phyloP scores from a whole-genome alignment of 345 rosid species.

The Triadica sebifera region DNA sequence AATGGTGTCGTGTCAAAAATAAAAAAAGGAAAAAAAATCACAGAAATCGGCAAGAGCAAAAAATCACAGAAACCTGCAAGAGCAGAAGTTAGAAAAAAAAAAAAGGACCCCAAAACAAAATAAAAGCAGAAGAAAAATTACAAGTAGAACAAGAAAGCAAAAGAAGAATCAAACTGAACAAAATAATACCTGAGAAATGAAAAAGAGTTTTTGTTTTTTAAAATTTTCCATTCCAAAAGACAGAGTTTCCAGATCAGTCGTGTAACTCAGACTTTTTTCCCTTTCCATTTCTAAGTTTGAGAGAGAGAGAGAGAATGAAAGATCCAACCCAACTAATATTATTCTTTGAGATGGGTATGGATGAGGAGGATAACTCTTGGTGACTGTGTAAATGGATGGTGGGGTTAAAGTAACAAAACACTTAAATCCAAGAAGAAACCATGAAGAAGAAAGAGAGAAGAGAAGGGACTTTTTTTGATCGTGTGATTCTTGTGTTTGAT shows the following conservation, averaged over 20 bases:
- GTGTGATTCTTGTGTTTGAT: no score
- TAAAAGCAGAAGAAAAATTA: no score
- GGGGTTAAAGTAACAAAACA: slow-evolving; percentile 6
- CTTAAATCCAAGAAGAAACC: background rate
- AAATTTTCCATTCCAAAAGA: background rate
- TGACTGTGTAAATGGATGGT: background rate
- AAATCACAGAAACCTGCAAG: slow-evolving; percentile 1
- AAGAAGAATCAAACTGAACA: background rate
- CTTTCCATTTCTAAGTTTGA: background rate
- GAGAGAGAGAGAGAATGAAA: background rate
- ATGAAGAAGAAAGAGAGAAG: background rate
- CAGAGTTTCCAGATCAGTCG: slow-evolving; percentile 10
- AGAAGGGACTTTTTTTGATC: no score
- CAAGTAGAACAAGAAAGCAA: background rate
- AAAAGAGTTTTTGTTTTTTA: no score
- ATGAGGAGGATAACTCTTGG: background rate
- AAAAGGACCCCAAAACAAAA: no score
- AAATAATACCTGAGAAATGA: slow-evolving; percentile 11
- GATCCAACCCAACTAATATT: background rate
- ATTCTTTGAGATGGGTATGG: background rate
- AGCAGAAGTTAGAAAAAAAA: no score
- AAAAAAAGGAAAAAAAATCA: no score
- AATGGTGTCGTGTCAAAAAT: no score
- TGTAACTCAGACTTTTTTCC: background rate
- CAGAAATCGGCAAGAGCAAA: no score